Base-by-base conservation (phyloP, 2,329 filamentous ascomycete species). In the Tolypocladium endophyticum region DNA sequence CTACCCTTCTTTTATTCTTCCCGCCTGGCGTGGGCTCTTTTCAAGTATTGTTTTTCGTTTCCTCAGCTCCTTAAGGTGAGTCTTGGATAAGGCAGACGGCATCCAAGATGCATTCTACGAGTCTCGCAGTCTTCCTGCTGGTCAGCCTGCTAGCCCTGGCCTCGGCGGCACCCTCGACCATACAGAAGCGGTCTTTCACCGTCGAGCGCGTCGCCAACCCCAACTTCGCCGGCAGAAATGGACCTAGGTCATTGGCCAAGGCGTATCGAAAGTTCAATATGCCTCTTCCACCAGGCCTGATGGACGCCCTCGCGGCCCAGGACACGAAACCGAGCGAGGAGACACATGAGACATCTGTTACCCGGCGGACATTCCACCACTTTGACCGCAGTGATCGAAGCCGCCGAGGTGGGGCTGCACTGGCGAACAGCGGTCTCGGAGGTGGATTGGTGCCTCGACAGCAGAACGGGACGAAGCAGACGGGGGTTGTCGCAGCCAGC, bases 221-320 rank as follows among this genome's bases (percentile, higher is more conserved):
- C n/a, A 76, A 76, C 59, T 84, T 85, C 68, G 75, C 77, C 28
- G 73, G 79, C 25, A 72, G 70, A 62, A 79, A 87, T 74, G 86
- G 87, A n/a, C 76, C 80, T 0, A 72, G 67, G 59, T 85, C 87
- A 57, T 77, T 92, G 65, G 73, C 81, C 57, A 88, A 84, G 73
- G 83, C 87, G 20, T 87, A 88, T 70, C 74, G 78, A 66, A 92
- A 92, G 71, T 91, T 81, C 71, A 80, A 82, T 62, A 80, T 87
- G 73, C 73, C 75, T 43, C 73, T 81, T 54, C 73, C 78, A 2
- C 66, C 74, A 2, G 73, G 72, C 9, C 69, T 81, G 57, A 67
- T 77, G 57, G 76, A 74, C 38, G 71, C 72, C 36, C 62, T 75
- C 43, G 69, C 66, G 50, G 66, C 64, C 11, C 68, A 70, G 54